These are phyloP conservation scores for Magnaporthiopsis rhizophila DNA, from an alignment of 2,329 filamentous ascomycete species.

Conservation along the genomic window DNA sequence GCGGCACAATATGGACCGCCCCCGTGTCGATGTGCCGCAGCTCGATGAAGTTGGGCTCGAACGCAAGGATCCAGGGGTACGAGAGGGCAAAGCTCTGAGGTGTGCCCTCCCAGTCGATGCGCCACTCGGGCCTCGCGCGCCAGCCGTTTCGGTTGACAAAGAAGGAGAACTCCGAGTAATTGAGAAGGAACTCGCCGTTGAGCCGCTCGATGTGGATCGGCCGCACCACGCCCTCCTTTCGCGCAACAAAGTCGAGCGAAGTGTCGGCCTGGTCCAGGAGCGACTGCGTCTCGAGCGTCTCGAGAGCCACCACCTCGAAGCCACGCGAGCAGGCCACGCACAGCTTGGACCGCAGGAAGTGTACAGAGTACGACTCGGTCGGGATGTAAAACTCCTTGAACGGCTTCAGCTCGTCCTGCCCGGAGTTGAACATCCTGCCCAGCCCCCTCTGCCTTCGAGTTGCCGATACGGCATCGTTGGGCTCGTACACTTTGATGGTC, in stretches of 20 bases:
- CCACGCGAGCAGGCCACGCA: slow-evolving; percentile 93
- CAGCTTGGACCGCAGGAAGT: slow-evolving; percentile 93
- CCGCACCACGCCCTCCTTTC: slow-evolving; percentile 77
- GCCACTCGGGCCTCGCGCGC: slow-evolving; percentile 93
- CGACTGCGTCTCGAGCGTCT: slow-evolving; percentile 96
- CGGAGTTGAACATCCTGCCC: slow-evolving; percentile 87
- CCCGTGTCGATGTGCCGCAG: slow-evolving; percentile 92
- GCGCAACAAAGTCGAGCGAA: slow-evolving; percentile 90
- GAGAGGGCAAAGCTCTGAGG: slow-evolving; percentile 90
- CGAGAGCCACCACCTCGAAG: slow-evolving; percentile 93
- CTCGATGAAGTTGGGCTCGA: slow-evolving; percentile 96
- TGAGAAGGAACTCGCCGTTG: slow-evolving; percentile 93
- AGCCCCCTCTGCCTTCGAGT: slow-evolving; percentile 94
- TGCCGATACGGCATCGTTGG: slow-evolving; percentile 88
- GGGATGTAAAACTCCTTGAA: slow-evolving; percentile 99
- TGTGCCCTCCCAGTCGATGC: slow-evolving; percentile 93
- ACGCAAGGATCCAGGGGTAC: slow-evolving; percentile 93
- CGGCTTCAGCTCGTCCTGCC: slow-evolving; percentile 89
- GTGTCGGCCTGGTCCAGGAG: slow-evolving; percentile 96
- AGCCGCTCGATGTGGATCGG: slow-evolving; percentile 96
- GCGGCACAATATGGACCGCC: slow-evolving; percentile 90
- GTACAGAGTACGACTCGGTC: slow-evolving; percentile 94
- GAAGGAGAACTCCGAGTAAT: slow-evolving; percentile 98
- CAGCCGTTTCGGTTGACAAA: slow-evolving; percentile 98
- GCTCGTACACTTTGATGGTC: slow-evolving; percentile 98